These are phyloP conservation scores for Tetrahymena thermophila DNA, from an alignment of 73 alveolate species.

Conservation along the genomic window DNA sequence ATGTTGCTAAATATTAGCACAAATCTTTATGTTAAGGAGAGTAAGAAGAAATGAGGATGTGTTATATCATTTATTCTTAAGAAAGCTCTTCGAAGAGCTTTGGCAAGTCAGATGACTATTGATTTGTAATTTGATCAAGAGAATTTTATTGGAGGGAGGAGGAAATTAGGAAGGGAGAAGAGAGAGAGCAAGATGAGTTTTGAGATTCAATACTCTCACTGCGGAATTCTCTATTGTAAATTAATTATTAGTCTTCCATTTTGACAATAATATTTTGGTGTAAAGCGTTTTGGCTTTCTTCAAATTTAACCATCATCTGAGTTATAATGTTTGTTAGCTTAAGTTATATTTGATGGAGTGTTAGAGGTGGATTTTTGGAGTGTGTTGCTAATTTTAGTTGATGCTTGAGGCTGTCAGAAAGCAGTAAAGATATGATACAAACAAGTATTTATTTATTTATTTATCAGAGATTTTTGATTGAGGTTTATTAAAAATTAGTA, in stretches of 20 bases:
- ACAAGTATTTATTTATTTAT: background rate
- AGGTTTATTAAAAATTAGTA: background rate
- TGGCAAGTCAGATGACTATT: background rate
- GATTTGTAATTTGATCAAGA: background rate
- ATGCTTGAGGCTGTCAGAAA: background rate
- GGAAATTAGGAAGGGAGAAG: background rate
- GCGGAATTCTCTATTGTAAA: background rate
- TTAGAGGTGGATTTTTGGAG: too few species aligned
- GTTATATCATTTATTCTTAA: background rate
- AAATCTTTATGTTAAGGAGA: background rate
- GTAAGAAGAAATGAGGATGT: background rate
- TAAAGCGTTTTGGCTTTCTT: background rate
- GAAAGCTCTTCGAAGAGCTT: background rate
- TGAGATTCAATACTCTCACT: background rate
- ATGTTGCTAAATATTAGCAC: background rate
- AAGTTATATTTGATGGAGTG: too few species aligned
- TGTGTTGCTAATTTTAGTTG: too few species aligned
- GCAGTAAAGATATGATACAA: background rate
- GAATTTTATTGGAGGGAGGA: background rate
- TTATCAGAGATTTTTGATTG: background rate
- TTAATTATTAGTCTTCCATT: background rate
- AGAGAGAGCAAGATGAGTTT: background rate
- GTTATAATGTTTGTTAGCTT: too few species aligned
- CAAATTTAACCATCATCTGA: background rate
- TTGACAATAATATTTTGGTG: background rate